Conservation (phyloP, 495 filamentous ascomycete species). For the Xylaria longipes region DNA sequence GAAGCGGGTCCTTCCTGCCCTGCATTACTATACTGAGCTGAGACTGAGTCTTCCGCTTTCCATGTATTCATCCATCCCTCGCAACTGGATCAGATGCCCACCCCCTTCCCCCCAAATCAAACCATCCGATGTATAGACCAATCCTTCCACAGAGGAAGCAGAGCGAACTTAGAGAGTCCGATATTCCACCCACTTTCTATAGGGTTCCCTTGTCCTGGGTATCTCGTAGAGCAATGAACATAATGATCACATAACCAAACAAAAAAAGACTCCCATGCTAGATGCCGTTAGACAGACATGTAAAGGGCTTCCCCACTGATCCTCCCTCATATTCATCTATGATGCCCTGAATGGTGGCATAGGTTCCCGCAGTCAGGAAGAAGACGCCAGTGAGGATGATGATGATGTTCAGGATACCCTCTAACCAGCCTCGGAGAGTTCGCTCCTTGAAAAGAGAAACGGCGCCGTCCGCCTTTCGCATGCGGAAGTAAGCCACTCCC, state of each 20-base stretch:
- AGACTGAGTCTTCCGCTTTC: constrained; percentile 14
- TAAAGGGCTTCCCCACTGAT: constrained; percentile 64
- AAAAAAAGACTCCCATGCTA: constrained; percentile 27
- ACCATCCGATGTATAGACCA: background rate
- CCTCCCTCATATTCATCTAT: constrained; percentile 63
- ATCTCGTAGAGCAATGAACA: constrained; percentile 16
- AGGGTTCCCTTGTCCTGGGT: constrained; percentile 21
- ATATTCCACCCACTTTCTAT: background rate
- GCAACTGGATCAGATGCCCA: background rate
- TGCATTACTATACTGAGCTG: constrained; percentile 41
- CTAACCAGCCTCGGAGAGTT: constrained; percentile 66
- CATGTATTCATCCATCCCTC: background rate
- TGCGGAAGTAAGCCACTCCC: constrained; percentile 85
- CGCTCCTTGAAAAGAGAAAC: constrained; percentile 63
- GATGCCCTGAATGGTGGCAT: constrained; percentile 75
- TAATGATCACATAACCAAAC: constrained; percentile 2
- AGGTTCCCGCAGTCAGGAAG: constrained; percentile 79
- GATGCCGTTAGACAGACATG: constrained; percentile 67
- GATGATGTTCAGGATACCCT: constrained; percentile 68
- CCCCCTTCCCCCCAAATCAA: background rate
- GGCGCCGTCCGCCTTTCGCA: constrained; percentile 74
- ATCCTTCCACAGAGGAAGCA: background rate
- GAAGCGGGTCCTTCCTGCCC: constrained; percentile 28
- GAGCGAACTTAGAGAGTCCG: background rate
- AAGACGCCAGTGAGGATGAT: constrained; percentile 76